Conservation (phyloP, 2,329 filamentous ascomycete species). For the Teratosphaeria pseudoeucalypti region DNA sequence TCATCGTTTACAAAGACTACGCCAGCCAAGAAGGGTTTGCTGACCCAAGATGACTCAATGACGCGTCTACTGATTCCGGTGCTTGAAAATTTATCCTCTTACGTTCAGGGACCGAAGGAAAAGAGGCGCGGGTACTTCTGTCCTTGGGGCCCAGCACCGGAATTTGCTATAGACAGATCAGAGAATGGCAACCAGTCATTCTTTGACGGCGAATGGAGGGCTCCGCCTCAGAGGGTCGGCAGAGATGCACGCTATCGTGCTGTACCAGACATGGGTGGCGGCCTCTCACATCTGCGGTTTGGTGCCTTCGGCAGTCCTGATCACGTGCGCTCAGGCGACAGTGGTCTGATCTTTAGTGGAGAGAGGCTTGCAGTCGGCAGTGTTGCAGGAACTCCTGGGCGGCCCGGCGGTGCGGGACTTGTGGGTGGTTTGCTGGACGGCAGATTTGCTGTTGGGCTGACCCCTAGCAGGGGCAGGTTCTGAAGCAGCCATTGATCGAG, state of each 20-base stretch:
- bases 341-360: neutral
- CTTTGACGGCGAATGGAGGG: slow-evolving; percentile 30
- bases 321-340: neutral
- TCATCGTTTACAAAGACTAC: slow-evolving; percentile 1
- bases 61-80: slow-evolving; percentile 31
- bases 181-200: slow-evolving; percentile 30
- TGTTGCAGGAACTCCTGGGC: neutral
- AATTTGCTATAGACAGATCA: slow-evolving; percentile 30
- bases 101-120: slow-evolving; percentile 26
- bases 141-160: slow-evolving; percentile 28
- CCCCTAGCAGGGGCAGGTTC: neutral
- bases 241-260: slow-evolving; percentile 26
- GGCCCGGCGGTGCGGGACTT: neutral
- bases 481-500: neutral
- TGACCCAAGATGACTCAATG: slow-evolving; percentile 10
- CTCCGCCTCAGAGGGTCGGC: slow-evolving; percentile 27
- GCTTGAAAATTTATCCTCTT: slow-evolving; percentile 33
- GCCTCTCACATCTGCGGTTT: slow-evolving; percentile 5
- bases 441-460: neutral
- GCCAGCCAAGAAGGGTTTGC: neutral
- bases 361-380: neutral
- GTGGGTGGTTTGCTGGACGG: neutral
- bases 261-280: neutral
- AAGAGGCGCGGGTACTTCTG: slow-evolving; percentile 30
- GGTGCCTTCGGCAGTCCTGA: slow-evolving; percentile 7